Evolutionary conservation across 495 filamentous ascomycete species (phyloP), one percentile per base, ranked within the genome.

Genomic region (Lepidopterella palustris): DNA sequence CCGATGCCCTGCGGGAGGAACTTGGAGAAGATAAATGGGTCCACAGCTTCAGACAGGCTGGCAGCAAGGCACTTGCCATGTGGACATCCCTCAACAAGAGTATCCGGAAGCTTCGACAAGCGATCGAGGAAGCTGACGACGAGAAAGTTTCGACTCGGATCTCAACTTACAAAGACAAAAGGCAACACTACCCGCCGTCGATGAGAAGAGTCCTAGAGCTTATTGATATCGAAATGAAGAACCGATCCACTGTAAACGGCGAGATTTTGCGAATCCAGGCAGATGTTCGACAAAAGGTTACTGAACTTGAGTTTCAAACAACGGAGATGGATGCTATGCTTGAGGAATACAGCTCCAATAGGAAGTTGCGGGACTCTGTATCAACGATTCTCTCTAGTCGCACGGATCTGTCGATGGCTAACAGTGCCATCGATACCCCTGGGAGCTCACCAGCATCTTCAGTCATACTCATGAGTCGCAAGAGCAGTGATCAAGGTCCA

Each of bases 1-100:
- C 92, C 2, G 90, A 97, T 64, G 82, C 87, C 27, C 72, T 98
- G 39, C 80, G 89, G 55, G 86, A 87, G 68, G 93, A 97, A 69
- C 80, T 98, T 15, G 89, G 89, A 20, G 93, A 98, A 68, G 93
- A 98, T 66, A 83, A 89, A 26, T 98, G 93, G 93, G 86, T 98
- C 50, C 76, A 93, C 42, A 88, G 96, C 4, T 98, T 98, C 74
- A 82, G 93, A 58, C 89, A 90, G 62, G 92, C 93, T n/a, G 90
- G 89, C 15, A 81, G 85, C 45, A 90, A 97, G 73, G 92, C 91
- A 13, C 84, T 92, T 59, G 92, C 95, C 71, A 91, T 98, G 89
- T 90, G 88, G 65, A 89, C 95, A 58, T 95, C 90, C 1, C 87
- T 97, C 3, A 88, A 91, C 62, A 80, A 91, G 56, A 92, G 90